Evolutionary conservation across 495 filamentous ascomycete genomes (phyloP), one percentile per base, ranked within the genome.

Genomic region (Pseudomonodictys pantanalensis): DNA sequence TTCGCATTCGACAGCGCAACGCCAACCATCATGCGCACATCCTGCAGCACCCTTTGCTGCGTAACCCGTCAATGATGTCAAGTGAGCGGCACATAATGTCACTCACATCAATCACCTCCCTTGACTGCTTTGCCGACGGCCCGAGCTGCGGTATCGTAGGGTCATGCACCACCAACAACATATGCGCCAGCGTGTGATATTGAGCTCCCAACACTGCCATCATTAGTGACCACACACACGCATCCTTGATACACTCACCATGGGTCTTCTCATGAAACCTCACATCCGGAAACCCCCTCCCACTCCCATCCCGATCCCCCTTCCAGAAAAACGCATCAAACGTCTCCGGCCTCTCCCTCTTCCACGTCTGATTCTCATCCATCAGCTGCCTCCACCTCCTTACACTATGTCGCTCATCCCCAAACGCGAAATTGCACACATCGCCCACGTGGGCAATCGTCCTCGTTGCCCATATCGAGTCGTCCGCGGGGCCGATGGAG

Each of bases 131-230:
- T 24, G 58, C 53, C 22, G 64, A 54, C n/a, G 64, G 64, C 3
- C 64, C 64, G 9, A 66, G 39, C 30, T 60, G 58, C 17, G 64
- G 64, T 5, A 62, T 66, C 3, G 56, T 62, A 0, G 64, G 64
- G 30, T 66, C 56, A 25, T 66, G 64, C 1, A 62, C 58, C 15
- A 66, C 57, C 5, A 66, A 49, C 18, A 66, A 46, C 2, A 66
- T 24, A 24, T 58, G 64, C 2, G 58, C 64, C 5, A 66, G 53
- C 24, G 51, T 60, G 35, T 58, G 53, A 44, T 66, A 66, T 22
- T 66, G 64, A 7, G 52, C 44, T 12, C 64, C 64, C 58, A 66
- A 58, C 11, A 62, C 62, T 65, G n/a, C n/a, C n/a, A n/a, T n/a
- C n/a, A n/a, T n/a, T n/a, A n/a, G n/a, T n/a, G n/a, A n/a, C n/a